Evolutionary conservation across 495 filamentous ascomycete genomes (phyloP).

Genomic region (Lichenothelia convexa): DNA sequence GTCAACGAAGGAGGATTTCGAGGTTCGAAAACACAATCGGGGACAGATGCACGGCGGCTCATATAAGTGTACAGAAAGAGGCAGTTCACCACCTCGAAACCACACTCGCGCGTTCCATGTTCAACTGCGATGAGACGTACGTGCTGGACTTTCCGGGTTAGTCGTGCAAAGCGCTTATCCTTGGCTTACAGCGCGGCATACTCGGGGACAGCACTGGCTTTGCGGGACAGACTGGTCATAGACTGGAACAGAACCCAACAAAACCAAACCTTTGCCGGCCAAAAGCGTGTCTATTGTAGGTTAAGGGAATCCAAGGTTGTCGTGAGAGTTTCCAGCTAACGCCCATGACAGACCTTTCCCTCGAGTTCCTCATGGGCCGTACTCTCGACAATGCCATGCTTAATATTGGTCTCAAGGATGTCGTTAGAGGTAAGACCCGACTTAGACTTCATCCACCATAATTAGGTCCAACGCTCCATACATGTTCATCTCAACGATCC

Average conservation of each 20-base stretch:
- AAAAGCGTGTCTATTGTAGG: slow-evolving; percentile 81
- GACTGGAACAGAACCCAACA: slow-evolving; percentile 98
- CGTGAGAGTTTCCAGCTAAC: slow-evolving; percentile 4
- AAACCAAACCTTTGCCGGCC: slow-evolving; percentile 72
- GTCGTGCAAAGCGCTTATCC: background rate
- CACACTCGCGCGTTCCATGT: slow-evolving; percentile 85
- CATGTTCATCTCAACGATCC: too few relatives aligned
- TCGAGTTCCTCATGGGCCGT: slow-evolving; percentile 94
- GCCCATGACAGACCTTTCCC: slow-evolving; percentile 45
- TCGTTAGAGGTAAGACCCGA: slow-evolving; percentile 48
- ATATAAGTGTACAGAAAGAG: slow-evolving; percentile 35
- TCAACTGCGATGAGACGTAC: slow-evolving; percentile 85
- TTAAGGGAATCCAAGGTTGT: background rate
- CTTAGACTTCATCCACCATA: too few relatives aligned
- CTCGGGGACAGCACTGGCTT: slow-evolving; percentile 71
- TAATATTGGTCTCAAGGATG: slow-evolving; percentile 74
- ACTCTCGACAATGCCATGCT: slow-evolving; percentile 97
- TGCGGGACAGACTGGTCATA: slow-evolving; percentile 81
- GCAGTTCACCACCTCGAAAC: slow-evolving; percentile 91
- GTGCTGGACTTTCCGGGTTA: slow-evolving; percentile 9
- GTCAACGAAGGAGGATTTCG: slow-evolving; percentile 54
- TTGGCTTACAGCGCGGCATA: slow-evolving; percentile 50
- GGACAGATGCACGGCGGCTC: slow-evolving; percentile 2
- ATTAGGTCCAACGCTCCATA: slow-evolving; percentile 2
- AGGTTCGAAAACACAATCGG: slow-evolving; percentile 26